Evolutionary conservation across 2,329 filamentous ascomycete species (phyloP).

Genomic region (Phyllosticta ampelicida): DNA sequence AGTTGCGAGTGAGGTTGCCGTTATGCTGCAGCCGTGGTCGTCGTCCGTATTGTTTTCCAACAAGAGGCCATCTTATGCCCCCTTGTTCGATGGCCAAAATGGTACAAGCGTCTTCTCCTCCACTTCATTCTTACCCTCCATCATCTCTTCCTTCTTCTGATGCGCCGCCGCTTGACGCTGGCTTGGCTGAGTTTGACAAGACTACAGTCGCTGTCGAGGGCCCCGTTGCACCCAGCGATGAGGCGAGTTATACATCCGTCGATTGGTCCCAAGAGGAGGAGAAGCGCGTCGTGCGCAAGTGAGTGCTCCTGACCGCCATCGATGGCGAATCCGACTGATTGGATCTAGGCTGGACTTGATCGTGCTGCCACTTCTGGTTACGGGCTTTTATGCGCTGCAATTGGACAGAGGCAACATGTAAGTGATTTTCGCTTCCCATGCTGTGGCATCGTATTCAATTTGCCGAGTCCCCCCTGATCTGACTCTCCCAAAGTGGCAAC

Average conservation of each 20-base stretch:
- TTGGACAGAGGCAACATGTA: slow-evolving; percentile 22
- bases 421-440: neutral
- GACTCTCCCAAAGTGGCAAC: slow-evolving; percentile 34
- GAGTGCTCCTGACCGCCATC: neutral
- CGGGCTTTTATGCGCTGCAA: slow-evolving; percentile 22
- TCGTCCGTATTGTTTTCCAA: neutral
- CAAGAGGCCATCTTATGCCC: neutral
- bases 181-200: neutral
- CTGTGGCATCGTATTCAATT: neutral
- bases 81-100: neutral
- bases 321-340: neutral
- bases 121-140: neutral
- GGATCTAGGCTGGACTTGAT: slow-evolving; percentile 11
- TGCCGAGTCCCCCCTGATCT: neutral
- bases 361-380: slow-evolving; percentile 18
- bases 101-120: neutral
- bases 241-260: neutral
- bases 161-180: neutral
- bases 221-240: neutral
- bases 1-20: neutral
- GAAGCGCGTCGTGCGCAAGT: slow-evolving; percentile 10
- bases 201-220: neutral
- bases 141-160: neutral
- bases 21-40: neutral
- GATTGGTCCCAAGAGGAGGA: slow-evolving; percentile 12